Conservation (phyloP, 2,329 filamentous ascomycete genomes). For the Hypoxylon sp. region DNA sequence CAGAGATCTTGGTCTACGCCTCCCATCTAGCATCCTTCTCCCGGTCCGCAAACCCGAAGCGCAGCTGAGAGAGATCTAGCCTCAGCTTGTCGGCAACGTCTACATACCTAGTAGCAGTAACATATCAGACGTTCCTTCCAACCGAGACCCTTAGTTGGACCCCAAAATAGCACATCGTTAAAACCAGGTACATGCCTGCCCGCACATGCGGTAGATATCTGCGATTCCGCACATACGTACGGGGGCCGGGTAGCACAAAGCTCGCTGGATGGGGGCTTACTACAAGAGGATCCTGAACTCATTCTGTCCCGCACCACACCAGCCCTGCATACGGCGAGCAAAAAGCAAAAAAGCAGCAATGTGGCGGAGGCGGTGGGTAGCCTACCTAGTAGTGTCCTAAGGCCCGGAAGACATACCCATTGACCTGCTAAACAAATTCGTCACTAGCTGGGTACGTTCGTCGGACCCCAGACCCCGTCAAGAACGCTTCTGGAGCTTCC, state of each 20-base stretch:
- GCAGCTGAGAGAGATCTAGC: neutral
- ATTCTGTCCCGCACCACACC: slow-evolving; percentile 3
- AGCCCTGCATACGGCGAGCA: slow-evolving; percentile 16
- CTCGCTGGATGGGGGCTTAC: slow-evolving; percentile 33
- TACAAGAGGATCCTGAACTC: slow-evolving; percentile 35
- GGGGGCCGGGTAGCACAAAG: slow-evolving; percentile 25
- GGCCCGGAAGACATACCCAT: slow-evolving; percentile 21
- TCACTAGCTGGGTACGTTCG: slow-evolving; percentile 25
- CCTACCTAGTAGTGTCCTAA: slow-evolving; percentile 11
- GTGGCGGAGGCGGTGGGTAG: slow-evolving; percentile 12
- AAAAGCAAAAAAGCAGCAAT: slow-evolving; percentile 16
- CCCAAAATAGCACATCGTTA: slow-evolving; percentile 31
- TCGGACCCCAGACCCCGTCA: slow-evolving; percentile 32
- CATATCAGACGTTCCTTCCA: slow-evolving; percentile 9
- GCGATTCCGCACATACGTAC: slow-evolving; percentile 19
- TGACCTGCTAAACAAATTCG: slow-evolving; percentile 24
- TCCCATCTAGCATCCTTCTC: slow-evolving; percentile 1
- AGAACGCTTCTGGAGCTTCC: slow-evolving; percentile 42
- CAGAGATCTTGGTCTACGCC: neutral
- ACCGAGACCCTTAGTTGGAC: slow-evolving; percentile 12
- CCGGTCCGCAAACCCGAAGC: slow-evolving; percentile 4
- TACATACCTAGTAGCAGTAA: neutral
- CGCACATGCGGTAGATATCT: too few relatives aligned
- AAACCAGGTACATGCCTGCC: too few relatives aligned
- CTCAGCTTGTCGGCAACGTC: slow-evolving; percentile 10